Evolutionary conservation across 495 filamentous ascomycete species (phyloP), one percentile per base, ranked within the genome.

Genomic region (Aspergillus hancockii): DNA sequence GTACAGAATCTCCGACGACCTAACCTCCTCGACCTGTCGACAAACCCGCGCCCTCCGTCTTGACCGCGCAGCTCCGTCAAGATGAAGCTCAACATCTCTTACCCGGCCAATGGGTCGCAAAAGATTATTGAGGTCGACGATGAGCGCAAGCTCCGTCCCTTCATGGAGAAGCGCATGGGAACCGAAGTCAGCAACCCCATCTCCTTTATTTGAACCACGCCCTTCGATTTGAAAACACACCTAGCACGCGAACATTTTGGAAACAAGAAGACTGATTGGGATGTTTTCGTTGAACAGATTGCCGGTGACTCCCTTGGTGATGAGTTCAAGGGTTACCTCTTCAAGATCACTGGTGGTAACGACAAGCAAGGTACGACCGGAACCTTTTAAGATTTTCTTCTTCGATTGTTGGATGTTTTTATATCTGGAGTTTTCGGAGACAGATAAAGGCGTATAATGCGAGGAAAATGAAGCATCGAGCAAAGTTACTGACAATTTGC

Each of bases 91-190:
- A 96, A 97, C 87, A 93, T 97, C 81, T 95, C 90, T 79, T 92
- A 90, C 85, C 94, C 95, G 71, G 89, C 92, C 83, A 97, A 98
- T 83, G 94, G 94, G 86, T 91, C 91, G 68, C 94, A 98, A 80
- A 98, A 98, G 83, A 86, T 98, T 67, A 88, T 98, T 81, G 94
- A 98, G 73, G 81, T 98, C 68, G 94, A 98, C 75, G 94, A 98
- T 88, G 94, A 98, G 79, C 92, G 93, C 82, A 89, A 87, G 75
- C 85, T 90, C 67, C 88, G 88, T 73, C 81, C 88, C 75, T 91
- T 91, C 84, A 89, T 90, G 87, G 88, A 91, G 74, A 88, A 88
- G 79, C 88, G 93, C 84, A 98, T 98, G 94, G 94, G 94, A 77
- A 85, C 88, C 75, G 94, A 98, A 86, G 92, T 98, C 71, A 77